phyloP scores from a whole-genome alignment of 371 early-diverging fungal species.

The Blyttiomyces sp. region DNA sequence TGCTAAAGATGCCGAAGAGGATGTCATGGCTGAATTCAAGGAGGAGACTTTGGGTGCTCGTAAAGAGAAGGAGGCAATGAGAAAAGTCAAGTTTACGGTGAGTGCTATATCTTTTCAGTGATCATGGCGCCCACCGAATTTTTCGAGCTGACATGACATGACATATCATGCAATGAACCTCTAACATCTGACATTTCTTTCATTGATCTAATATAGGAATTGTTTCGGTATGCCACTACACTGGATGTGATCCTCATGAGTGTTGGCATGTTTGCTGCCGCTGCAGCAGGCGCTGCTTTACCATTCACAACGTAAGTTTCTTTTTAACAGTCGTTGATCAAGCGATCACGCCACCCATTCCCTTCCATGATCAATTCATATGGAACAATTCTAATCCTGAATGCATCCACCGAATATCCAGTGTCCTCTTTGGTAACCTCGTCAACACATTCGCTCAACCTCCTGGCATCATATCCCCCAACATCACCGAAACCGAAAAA shows the following conservation, averaged over 20 bases:
- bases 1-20: no score
- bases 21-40: no score
- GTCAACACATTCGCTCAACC: constrained; percentile 16
- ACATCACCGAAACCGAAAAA: neutral
- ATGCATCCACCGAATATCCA: neutral
- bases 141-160: no score
- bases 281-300: constrained; percentile 9
- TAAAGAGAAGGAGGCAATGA: neutral
- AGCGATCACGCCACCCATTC: neutral
- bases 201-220: neutral
- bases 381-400: no score
- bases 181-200: neutral
- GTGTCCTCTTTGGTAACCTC: constrained; percentile 16
- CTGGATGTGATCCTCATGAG: constrained; percentile 5
- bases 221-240: constrained; percentile 8
- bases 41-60: neutral
- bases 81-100: neutral
- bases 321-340: neutral
- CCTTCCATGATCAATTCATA: neutral
- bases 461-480: neutral
- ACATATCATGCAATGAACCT: no score
- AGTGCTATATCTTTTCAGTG: neutral
- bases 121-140: neutral
- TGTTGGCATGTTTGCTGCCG: constrained; percentile 7
- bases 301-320: constrained; percentile 18